Conservation (phyloP, 805 yeast genomes). For the Candida suzukii region DNA sequence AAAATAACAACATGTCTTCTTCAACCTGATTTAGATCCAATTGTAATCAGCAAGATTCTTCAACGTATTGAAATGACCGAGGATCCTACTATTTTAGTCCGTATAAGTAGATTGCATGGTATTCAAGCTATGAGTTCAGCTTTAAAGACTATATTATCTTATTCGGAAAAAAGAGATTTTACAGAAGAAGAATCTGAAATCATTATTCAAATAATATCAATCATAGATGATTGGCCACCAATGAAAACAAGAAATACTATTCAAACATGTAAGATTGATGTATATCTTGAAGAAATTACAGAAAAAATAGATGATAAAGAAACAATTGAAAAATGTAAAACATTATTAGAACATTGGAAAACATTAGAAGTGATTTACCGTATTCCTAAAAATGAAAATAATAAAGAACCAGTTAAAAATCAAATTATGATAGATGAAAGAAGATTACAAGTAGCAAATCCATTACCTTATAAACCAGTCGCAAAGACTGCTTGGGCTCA, state of each 20-base stretch:
- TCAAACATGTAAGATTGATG: conserved; percentile 65
- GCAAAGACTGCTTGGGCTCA: conserved; percentile 11
- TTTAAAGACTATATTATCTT: conserved; percentile 29
- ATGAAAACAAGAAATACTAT: conserved; percentile 70
- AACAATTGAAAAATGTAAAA: conserved; percentile 30
- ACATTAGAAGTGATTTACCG: conserved; percentile 74
- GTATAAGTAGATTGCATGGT: conserved; percentile 77
- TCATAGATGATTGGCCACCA: conserved; percentile 59
- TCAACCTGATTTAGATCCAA: conserved; percentile 59
- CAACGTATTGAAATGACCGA: conserved; percentile 55
- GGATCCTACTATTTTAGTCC: conserved; percentile 43
- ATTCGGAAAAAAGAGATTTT: conserved; percentile 2
- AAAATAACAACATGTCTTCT: conserved; percentile 75
- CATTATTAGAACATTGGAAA: conserved; percentile 62
- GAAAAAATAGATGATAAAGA: conserved; percentile 16
- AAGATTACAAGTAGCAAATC: conserved; percentile 3
- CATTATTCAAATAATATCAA: conserved; percentile 42
- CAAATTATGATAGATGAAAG: conserved; percentile 12
- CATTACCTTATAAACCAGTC: background rate
- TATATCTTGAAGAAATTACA: conserved; percentile 41
- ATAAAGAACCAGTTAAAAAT: background rate
- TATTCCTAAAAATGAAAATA: conserved; percentile 55
- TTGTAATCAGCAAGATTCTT: conserved; percentile 59
- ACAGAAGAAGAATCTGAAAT: conserved; percentile 31
- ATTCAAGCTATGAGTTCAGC: conserved; percentile 68